phyloP scores from a whole-genome alignment of 139 green algal species.

The Gonium pectorale region DNA sequence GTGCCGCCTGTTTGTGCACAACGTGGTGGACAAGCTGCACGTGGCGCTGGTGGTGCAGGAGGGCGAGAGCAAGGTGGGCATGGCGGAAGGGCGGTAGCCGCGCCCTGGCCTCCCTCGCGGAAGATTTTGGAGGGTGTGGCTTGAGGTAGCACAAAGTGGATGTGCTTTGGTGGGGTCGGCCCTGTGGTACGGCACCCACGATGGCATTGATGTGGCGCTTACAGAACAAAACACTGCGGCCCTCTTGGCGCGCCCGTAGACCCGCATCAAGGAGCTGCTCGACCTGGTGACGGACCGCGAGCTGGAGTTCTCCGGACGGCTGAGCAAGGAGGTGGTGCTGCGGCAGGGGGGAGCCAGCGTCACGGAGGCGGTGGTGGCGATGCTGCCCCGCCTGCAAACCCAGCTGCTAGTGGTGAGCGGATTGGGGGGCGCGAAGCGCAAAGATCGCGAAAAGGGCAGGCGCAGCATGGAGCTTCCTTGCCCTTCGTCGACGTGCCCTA shows the following conservation, averaged over 20 bases:
- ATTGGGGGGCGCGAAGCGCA: neutral
- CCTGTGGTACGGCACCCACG: too few relatives aligned
- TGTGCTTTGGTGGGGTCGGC: too few relatives aligned
- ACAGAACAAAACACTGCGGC: too few relatives aligned
- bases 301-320: constrained; percentile 54
- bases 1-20: constrained; percentile 48
- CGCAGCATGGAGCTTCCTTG: too few relatives aligned
- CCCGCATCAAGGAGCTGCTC: constrained; percentile 36
- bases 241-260: neutral
- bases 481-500: too few relatives aligned
- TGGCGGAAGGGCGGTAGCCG: neutral
- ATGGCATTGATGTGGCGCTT: too few relatives aligned
- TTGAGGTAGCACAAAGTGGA: too few relatives aligned
- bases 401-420: constrained; percentile 46
- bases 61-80: constrained; percentile 29
- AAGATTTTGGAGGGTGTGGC: too few relatives aligned
- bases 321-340: constrained; percentile 20
- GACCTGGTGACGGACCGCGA: constrained; percentile 44
- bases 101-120: too few relatives aligned
- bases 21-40: constrained; percentile 56
- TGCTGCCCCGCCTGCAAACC: neutral
- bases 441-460: neutral
- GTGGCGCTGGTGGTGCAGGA: constrained; percentile 29
- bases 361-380: constrained; percentile 17
- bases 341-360: neutral